Evolutionary conservation across 768 basidiomycete species (phyloP), one percentile per base, ranked within the genome.

Genomic region (Podaxis sp.): DNA sequence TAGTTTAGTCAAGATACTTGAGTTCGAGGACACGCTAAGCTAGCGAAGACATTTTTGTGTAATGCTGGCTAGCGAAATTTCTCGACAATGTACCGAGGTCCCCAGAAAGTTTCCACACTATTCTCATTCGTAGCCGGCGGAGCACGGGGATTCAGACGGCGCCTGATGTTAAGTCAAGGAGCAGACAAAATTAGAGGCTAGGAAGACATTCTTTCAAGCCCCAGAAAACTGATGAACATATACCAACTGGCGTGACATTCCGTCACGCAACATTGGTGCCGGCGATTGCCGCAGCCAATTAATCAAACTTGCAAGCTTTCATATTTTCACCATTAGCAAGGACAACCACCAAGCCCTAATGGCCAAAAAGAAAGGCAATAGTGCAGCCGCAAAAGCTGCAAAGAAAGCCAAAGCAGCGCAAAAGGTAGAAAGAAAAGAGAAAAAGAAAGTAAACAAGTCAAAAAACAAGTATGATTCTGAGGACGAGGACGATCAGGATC

Each of bases 381-480:
- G 75, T 2, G 71, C 75, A 2, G 85, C 78, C 0, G 78, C 82
- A 2, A 90, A 86, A 68, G 83, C 84, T 0, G 82, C 82, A 0
- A 91, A 92, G 69, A 91, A 91, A 64, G 80, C 81, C 1, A 90
- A 87, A 68, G 81, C 83, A 0, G 80, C 79, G 0, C 80, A 90
- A 72, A 94, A 94, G 65, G 79, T 81, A 5, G 89, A 90, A 55
- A 66, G 82, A 7, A 92, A 90, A 65, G 86, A 87, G 67, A 88
- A 86, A 67, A 90, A 90, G 67, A 79, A 78, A 82, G 85, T 70
- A 57, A 72, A 65, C 75, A 85, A 74, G 72, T 71, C 62, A 64
- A 81, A 75, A 54, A 38, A 30, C 59, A 59, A 30, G 49, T 9
- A 59, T 11, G 49, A 61, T 24, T 53, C 51, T 65, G 69, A 68